Base-by-base conservation (phyloP, 192 early-diverging fungal species). In the Entophlyctis helioformis region DNA sequence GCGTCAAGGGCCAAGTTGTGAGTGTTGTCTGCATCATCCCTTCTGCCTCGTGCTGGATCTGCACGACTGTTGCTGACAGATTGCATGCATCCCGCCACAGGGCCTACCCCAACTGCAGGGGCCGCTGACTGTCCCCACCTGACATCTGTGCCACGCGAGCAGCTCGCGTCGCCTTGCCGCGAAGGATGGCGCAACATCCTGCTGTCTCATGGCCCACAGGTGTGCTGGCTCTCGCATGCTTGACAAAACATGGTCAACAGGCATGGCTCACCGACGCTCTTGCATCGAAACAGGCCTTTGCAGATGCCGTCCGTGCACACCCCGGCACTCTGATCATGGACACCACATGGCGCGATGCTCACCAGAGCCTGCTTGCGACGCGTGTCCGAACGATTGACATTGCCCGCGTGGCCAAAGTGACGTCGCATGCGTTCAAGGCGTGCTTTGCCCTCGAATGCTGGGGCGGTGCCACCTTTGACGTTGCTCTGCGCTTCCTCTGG, bases 391-490 rank as follows among this genome's bases (percentile, higher is more conserved):
- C 93, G 0, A 79, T 88, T 58, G 93, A 92, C 72, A 87, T 87
- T 69, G 80, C 85, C 44, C 75, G 78, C 46, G 88, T 95, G 70
- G 93, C 93, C 7, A 72, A 80, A 5, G 73, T 78, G 25, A 97
- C 93, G 2, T 80, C 88, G 4, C 86, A 89, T 60, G 91, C 86
- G 18, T 65, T 97, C 48, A 57, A 71, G 18, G 87, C 89, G 44
- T 82, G 86, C 6, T 97, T 86, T 69, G 76, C 91, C n/a, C 67
- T 94, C 16, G 93, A 97, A 67, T 86, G 82, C 67, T 97, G 93
- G 93, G 93, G 93, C 40, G 93, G 93, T 27, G 93, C 93, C 15
- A 97, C 93, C 0, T 97, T 97, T 58, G 93, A 97, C 57, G 93
- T 97, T 24, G 78, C 89, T 0, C 78, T 97, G 79, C 84, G 93